phyloP scores from a whole-genome alignment of 2,329 filamentous ascomycete genomes.

The Penicillium sp. region DNA sequence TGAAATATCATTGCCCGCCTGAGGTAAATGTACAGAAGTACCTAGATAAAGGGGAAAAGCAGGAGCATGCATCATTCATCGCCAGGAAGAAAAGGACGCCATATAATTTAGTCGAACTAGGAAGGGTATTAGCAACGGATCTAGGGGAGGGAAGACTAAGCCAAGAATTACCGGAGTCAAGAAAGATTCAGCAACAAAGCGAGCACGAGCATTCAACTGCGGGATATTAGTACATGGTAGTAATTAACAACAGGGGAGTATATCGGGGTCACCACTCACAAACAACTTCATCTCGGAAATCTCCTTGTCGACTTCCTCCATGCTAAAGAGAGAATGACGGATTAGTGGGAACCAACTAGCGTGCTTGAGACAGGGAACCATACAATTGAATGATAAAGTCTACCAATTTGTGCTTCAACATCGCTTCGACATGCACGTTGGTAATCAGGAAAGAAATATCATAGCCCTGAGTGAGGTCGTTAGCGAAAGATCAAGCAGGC shows the following conservation, averaged over 20 bases:
- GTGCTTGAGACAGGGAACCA: background rate
- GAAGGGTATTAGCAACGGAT: slow-evolving; percentile 1
- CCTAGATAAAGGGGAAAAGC: background rate
- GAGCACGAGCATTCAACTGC: slow-evolving; percentile 90
- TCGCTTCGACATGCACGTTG: slow-evolving; percentile 97
- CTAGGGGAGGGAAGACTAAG: background rate
- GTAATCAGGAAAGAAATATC: slow-evolving; percentile 99
- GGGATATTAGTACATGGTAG: slow-evolving; percentile 21
- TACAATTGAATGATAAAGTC: slow-evolving; percentile 96
- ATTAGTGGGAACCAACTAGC: background rate
- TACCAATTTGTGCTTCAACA: slow-evolving; percentile 98
- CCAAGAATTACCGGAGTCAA: slow-evolving; percentile 71
- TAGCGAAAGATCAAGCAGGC: background rate
- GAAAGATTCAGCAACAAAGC: slow-evolving; percentile 98
- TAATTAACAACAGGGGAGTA: background rate
- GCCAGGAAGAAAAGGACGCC: slow-evolving; percentile 21
- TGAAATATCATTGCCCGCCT: background rate
- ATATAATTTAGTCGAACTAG: slow-evolving; percentile 32
- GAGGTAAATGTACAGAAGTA: slow-evolving; percentile 15
- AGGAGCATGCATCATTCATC: slow-evolving; percentile 18
- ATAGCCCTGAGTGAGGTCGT: slow-evolving; percentile 66
- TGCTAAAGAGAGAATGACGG: slow-evolving; percentile 39
- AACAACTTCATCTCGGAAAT: slow-evolving; percentile 99
- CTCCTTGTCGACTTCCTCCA: slow-evolving; percentile 99
- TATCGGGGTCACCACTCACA: slow-evolving; percentile 55